Evolutionary conservation across 768 basidiomycete genomes (phyloP), one percentile per base, ranked within the genome.

Genomic region (Mycena pura): DNA sequence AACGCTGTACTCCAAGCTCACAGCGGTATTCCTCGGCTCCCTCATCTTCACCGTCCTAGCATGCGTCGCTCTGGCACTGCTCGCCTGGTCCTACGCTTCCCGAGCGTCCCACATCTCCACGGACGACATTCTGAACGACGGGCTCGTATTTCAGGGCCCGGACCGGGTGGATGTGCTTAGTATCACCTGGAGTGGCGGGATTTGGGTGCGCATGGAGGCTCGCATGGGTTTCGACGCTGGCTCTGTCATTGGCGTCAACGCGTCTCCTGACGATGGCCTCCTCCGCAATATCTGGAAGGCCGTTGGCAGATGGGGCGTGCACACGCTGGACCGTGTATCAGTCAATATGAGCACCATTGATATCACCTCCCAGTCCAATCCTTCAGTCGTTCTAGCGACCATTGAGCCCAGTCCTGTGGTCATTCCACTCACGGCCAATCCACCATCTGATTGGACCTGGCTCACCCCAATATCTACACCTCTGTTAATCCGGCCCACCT

Each of bases 211-310:
- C 38, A 76, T 92, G 6, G 74, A 82, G 17, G 87, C 81, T 5
- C 76, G 80, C 46, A 69, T 90, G 15, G 91, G 91, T 0, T 61
- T 93, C n/a, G 85, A 92, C 69, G 90, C 87, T 7, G 89, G 88
- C 2, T 70, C 78, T 9, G 75, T 86, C 19, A 75, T 90, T 14
- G 88, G 84, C 1, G 81, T 90, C 13, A 84, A 84, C 53, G 74
- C 75, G 11, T 74, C 77, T 27, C 66, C 73, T 9, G 74, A 78
- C 8, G 78, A 90, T 55, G 76, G 77, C 28, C 36, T 85, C 6
- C 59, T 86, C 44, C 62, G 69, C n/a, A 73, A 73, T 43, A 58
- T 85, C 28, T 89, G 87, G 87, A 92, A 89, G 73, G 76, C 82
- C 2, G 57, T 92, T 17, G 91, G 90, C 3, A 80, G 89, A 31